Evolutionary conservation across 2,329 filamentous ascomycete genomes (phyloP), one percentile per base, ranked within the genome.

Genomic region (Drechslerella coelobrocha): DNA sequence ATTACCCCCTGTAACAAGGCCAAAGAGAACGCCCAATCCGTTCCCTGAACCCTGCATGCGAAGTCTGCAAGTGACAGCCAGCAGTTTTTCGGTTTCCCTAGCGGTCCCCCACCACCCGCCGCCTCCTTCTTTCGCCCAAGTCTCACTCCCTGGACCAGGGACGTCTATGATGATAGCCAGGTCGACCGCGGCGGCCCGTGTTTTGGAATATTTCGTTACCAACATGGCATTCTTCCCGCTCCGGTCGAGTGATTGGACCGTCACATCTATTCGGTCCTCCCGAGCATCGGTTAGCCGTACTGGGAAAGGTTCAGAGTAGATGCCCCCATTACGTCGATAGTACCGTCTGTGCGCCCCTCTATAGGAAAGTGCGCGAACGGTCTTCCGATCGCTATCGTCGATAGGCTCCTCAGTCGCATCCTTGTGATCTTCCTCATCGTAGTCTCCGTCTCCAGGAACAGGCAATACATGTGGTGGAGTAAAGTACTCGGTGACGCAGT

Each of bases 171-270:
- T 71, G 7, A 71, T 37, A 6, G 66, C 66, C 29, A 71, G 57
- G n/a, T 71, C 66, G 3, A 71, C 66, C 66, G 63, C 63, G 2
- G 37, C 54, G 17, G 59, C 27, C 37, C 66, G 66, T n/a, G 53
- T 43, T 41, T 63, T 71, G 1, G 59, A 71, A 39, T 62, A 71
- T 29, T 71, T 71, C 21, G 61, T 57, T 5, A 71, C 59, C 7
- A 63, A 37, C 66, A 71, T 71, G 47, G 66, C 66, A 24, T 71
- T 71, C 34, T 71, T 71, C n/a, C 66, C 66, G 27, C 66, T 71
- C 26, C 66, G 59, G 34, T 71, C 66, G 29, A 71, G 66, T 21
- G 59, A 63, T 51, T 60, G 63, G 14, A 63, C 47, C 12, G 53
- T 55, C 12, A 71, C 66, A 27, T 71, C 62, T 26, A 71, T 71